Evolutionary conservation across 306 rosid species (phyloP).

Genomic region (Casuarina equisetifolia): DNA sequence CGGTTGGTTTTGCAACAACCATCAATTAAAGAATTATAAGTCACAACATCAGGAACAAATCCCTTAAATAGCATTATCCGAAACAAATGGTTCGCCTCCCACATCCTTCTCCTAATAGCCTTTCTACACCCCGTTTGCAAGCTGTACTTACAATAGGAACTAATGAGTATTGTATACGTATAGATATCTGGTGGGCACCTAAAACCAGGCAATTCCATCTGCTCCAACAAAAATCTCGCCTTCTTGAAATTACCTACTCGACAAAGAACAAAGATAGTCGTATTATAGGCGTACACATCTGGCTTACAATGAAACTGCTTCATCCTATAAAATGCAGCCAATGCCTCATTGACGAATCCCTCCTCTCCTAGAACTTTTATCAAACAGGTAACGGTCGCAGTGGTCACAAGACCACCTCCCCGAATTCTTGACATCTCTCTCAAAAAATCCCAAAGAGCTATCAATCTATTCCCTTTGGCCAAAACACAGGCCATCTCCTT

Average conservation of each 20-base stretch:
- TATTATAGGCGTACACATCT: conserved; percentile 68
- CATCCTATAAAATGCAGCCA: conserved; percentile 67
- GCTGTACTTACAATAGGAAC: conserved; percentile 67
- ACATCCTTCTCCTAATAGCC: conserved; percentile 73
- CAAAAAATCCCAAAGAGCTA: conserved; percentile 64
- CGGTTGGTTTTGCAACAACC: conserved; percentile 85
- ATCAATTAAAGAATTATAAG: conserved; percentile 78
- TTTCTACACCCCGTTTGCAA: conserved; percentile 70
- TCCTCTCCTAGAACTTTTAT: conserved; percentile 81
- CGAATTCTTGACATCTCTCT: conserved; percentile 48
- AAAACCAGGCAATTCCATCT: conserved; percentile 90
- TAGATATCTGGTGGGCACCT: conserved; percentile 69
- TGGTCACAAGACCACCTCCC: conserved; percentile 45
- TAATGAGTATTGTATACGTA: conserved; percentile 71
- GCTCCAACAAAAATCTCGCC: conserved; percentile 70
- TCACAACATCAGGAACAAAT: conserved; percentile 78
- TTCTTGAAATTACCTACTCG: conserved; percentile 65
- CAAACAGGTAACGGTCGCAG: conserved; percentile 74
- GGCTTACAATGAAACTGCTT: conserved; percentile 67
- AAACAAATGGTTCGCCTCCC: conserved; percentile 81
- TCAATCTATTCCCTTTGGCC: conserved; percentile 49
- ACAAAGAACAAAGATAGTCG: conserved; percentile 62
- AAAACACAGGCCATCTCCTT: conserved; percentile 74
- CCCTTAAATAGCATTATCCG: conserved; percentile 80
- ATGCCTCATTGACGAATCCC: conserved; percentile 69